Base-by-base conservation (phyloP, 768 basidiomycete genomes). In the Tricholoma hemisulphureum region DNA sequence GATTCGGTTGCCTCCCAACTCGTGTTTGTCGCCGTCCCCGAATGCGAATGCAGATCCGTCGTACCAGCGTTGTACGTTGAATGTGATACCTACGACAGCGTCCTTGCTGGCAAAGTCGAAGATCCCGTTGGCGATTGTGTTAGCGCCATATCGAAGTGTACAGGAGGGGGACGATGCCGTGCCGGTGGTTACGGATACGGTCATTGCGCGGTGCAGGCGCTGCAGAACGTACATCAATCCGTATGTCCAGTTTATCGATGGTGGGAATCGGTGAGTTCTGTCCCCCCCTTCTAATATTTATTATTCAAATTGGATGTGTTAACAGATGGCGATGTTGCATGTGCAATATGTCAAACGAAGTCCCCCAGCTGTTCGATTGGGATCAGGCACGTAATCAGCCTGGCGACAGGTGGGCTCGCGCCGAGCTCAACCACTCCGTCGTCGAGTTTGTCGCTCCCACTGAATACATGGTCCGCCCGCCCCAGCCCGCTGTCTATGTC, bases 401-500 rank as follows among this genome's bases (percentile, higher is more conserved):
- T 28, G 95, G 93, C 11, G 97, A 99, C 73, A 79, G 97, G 55
- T 99, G 97, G 95, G 77, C 84, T 24, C 87, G 97, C 59, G 86
- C 92, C 1, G 97, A 99, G 75, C 81, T 99, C 53, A 98, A 97
- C 66, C 86, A 92, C 69, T 84, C 88, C 32, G 91, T 88, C n/a
- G 93, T 99, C 51, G 97, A 99, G 72, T 99, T 87, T 68, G 91
- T 99, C 53, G 97, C 97, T 1, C 95, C 97, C 6, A 96, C 95
- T 0, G 97, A 99, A 75, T 99, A 99, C 74, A 98, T 98, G 97
- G 96, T 95, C 68, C 90, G 97, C 62, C 89, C 97, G 5, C 97
- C 97, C 53, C 97, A 98, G 72, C 94, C 97, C 5, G 93, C 95
- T 16, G 93, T 97, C 53, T 98, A 96, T 72, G 83, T 96, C 56